Base-by-base conservation (phyloP, 2,329 filamentous ascomycete species). In the Aspergillus fumigatus region DNA sequence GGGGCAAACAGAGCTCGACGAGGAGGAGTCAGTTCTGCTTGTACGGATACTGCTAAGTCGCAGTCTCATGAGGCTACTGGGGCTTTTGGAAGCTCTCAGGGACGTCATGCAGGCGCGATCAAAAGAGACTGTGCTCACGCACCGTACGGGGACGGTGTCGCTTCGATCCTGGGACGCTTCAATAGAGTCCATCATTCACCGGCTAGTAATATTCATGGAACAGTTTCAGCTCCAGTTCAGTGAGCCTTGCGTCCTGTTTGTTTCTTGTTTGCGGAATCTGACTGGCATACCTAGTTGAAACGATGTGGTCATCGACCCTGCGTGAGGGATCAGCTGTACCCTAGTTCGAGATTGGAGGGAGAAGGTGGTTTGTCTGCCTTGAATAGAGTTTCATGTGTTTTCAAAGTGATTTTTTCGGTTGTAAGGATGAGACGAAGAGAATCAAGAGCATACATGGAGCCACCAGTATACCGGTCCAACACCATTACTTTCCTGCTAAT, bases 401-500 rank as follows among this genome's bases (percentile, higher is more conserved):
- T 47, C 11, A 14, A 23, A 21, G 19, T 25, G 43, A 10, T 47
- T 47, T 47, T 26, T 47, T 47, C 43, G 11, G 23, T 23, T 23
- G 23, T 47, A 14, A 25, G 19, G 21, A 47, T 23, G 43, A 23
- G 43, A 47, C 23, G 21, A 25, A 47, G 11, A 14, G 43, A 47
- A 47, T 21, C 26, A 47, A 25, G 43, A 47, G 32, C 14, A 47
- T 23, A 47, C 19, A 25, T 21, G 23, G 19, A 47, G 40, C 17
- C 19, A 21, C 17, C 40, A 10, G 40, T n/a, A 9, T 21, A 43
- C n/a, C 40, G 10, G 40, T n/a, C 11, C 40, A 21, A 43, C 10
- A n/a, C 72, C 6, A 75, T 73, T 56, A 82, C 75, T 1, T 69
- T 61, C 32, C 73, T 70, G 49, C 79, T 35, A 17, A 35, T 7